Conservation (phyloP, 2,329 filamentous ascomycete species). For the Penicillium frequentans region DNA sequence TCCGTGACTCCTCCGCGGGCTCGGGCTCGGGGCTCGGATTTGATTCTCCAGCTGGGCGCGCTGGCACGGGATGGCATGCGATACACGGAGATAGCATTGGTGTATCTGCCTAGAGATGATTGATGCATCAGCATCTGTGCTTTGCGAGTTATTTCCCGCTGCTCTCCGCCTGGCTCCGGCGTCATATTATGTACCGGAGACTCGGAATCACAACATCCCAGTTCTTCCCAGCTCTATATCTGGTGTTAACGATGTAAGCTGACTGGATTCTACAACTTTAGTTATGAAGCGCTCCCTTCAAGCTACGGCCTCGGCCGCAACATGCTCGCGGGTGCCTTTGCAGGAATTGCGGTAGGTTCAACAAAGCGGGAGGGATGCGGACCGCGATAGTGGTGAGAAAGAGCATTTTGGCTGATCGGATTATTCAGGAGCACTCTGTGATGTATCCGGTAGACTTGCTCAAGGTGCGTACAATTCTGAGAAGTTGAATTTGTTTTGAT, state of each 20-base stretch:
- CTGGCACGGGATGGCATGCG: neutral
- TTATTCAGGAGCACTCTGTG: conserved; percentile 82
- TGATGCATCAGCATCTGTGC: neutral
- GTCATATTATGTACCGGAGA: neutral
- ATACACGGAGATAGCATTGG: neutral
- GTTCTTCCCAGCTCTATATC: neutral
- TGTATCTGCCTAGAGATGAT: neutral
- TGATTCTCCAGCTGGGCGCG: neutral
- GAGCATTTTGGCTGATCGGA: neutral
- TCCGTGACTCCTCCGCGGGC: conserved; percentile 1
- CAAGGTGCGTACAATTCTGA: conserved; percentile 62
- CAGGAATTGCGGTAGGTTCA: conserved; percentile 80
- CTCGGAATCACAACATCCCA: neutral
- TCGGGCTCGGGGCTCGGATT: conserved; percentile 1
- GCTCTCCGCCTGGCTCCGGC: neutral
- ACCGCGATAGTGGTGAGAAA: neutral
- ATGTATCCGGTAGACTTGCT: conserved; percentile 99
- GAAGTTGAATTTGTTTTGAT: neutral
- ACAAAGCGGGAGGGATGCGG: neutral
- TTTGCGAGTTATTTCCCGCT: neutral
- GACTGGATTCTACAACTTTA: conserved; percentile 33
- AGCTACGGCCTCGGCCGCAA: conserved; percentile 94
- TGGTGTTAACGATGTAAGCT: conserved; percentile 14
- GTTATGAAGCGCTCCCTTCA: conserved; percentile 89
- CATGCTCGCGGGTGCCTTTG: conserved; percentile 94